Conservation (phyloP, 352 stramenopile genomes). For the Globisporangium radiosum region DNA sequence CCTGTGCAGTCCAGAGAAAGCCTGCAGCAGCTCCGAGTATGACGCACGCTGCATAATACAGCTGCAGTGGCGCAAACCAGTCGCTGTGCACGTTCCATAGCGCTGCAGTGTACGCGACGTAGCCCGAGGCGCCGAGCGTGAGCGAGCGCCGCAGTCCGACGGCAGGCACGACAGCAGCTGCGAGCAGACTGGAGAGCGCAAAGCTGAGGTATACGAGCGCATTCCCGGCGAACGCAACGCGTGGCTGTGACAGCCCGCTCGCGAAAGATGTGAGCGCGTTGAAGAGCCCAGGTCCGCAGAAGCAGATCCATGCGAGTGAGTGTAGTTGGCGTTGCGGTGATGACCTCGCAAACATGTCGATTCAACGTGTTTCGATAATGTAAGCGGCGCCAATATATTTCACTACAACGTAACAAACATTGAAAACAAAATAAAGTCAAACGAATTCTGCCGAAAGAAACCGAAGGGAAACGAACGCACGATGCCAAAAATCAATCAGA, state of each 20-base stretch:
- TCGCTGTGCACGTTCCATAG: slow-evolving; percentile 39
- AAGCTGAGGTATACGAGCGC: slow-evolving; percentile 58
- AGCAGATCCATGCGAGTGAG: slow-evolving; percentile 36
- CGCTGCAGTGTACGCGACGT: slow-evolving; percentile 40
- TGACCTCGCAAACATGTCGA: not conserved
- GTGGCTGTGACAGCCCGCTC: slow-evolving; percentile 26
- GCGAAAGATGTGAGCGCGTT: slow-evolving; percentile 47
- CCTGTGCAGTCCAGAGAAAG: slow-evolving; percentile 75
- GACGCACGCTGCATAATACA: slow-evolving; percentile 21
- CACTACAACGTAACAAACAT: too few relatives aligned
- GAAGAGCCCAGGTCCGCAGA: slow-evolving; percentile 48
- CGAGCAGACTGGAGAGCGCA: slow-evolving; percentile 41
- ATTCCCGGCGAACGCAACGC: slow-evolving; percentile 33
- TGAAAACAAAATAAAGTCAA: too few relatives aligned
- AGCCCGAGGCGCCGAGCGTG: slow-evolving; percentile 45
- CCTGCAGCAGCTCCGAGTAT: slow-evolving; percentile 51
- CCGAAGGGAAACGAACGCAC: too few relatives aligned
- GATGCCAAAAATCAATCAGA: too few relatives aligned
- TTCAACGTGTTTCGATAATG: not conserved
- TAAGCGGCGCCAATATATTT: too few relatives aligned
- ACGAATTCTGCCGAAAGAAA: too few relatives aligned
- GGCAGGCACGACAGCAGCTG: slow-evolving; percentile 34
- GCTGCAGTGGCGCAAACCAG: slow-evolving; percentile 4
- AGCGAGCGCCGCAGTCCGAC: slow-evolving; percentile 39
- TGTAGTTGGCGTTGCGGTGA: slow-evolving; percentile 18